Evolutionary conservation across 2,329 filamentous ascomycete species (phyloP).

Genomic region (Alternaria sp.): DNA sequence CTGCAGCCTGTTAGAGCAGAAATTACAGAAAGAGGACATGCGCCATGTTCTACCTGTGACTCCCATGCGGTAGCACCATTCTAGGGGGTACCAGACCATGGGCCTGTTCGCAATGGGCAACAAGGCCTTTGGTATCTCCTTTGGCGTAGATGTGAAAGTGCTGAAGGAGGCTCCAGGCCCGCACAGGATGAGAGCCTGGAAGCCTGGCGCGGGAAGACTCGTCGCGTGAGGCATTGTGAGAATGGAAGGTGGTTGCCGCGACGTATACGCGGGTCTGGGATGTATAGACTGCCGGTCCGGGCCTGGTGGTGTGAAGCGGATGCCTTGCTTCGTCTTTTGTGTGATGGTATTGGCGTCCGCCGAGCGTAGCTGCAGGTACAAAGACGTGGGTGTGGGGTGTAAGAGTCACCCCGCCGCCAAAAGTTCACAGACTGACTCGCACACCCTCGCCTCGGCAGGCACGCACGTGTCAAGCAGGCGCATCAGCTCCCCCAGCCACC

Average conservation of each 20-base stretch:
- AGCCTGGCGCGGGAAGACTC: slow-evolving; percentile 73
- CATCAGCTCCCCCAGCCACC: slow-evolving; percentile 8
- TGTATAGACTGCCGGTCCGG: not conserved
- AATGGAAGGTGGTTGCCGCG: not conserved
- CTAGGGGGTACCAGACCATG: slow-evolving; percentile 89
- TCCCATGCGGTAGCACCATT: slow-evolving; percentile 84
- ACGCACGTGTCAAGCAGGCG: slow-evolving; percentile 17
- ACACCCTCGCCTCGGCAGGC: slow-evolving; percentile 1
- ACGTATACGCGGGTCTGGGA: not conserved
- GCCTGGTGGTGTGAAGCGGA: not conserved
- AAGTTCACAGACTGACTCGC: slow-evolving; percentile 26
- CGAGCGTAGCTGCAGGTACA: slow-evolving; percentile 21
- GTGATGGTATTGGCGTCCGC: not conserved
- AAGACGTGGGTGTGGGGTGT: slow-evolving; percentile 14
- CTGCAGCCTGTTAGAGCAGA: slow-evolving; percentile 30
- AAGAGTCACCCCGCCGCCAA: slow-evolving; percentile 32
- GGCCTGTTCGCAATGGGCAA: slow-evolving; percentile 84
- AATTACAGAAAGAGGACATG: not conserved
- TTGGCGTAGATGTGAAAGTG: slow-evolving; percentile 81
- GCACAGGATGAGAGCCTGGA: slow-evolving; percentile 84
- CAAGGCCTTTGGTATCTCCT: slow-evolving; percentile 82
- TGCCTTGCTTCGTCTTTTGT: not conserved
- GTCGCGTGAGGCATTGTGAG: slow-evolving; percentile 77
- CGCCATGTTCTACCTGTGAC: slow-evolving; percentile 65
- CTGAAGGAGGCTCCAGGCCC: slow-evolving; percentile 83